Evolutionary conservation across 495 filamentous ascomycete species (phyloP), one percentile per base, ranked within the genome.

Genomic region (Penicillium verhagenii): DNA sequence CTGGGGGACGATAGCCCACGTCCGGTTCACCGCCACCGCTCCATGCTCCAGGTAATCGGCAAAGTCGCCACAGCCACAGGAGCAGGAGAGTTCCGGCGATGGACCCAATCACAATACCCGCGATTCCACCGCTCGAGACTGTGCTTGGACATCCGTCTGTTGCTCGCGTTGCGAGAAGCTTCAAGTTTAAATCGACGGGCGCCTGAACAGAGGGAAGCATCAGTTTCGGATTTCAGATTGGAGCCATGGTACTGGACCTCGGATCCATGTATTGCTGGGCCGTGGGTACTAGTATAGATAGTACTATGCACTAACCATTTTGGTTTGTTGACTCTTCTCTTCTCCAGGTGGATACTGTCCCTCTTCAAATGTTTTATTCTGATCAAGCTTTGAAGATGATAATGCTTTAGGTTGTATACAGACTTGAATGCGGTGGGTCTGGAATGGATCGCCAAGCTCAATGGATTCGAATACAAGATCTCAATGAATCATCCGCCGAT

Each of bases 71-170:
- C n/a, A 84, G 69, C 82, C 82, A 84, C 21, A 80, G 58, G 4
- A 85, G 49, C 0, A 84, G 61, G 0, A 85, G 67, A 1, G 83
- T 70, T 6, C 82, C 82, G 44, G 65, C 79, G 46, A 85, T 79
- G 19, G 77, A 75, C 29, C 82, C 82, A 59, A 85, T 75, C 46
- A 85, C 82, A 53, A 84, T 84, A 37, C 82, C 82, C 1, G 82
- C 82, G 38, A 85, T 83, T 1, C 70, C 80, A 20, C 82, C 82
- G 16, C 80, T 73, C 18, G 69, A 70, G 14, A 85, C 70, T 14
- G 68, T 78, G n/a, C 64, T 69, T 11, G 66, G 65, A 54, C 75
- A 75, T 24, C 42, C 58, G 14, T 53, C 54, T 23, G 45, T 50
- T 49, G 65, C 62, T n/a, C 66, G 65, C 5, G 66, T 9, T 23